Percentiles rank a stretch among this genome's conserved stretches.
phyloP scores from a whole-genome alignment of 345 rosid genomes.

The Acer campestre region DNA sequence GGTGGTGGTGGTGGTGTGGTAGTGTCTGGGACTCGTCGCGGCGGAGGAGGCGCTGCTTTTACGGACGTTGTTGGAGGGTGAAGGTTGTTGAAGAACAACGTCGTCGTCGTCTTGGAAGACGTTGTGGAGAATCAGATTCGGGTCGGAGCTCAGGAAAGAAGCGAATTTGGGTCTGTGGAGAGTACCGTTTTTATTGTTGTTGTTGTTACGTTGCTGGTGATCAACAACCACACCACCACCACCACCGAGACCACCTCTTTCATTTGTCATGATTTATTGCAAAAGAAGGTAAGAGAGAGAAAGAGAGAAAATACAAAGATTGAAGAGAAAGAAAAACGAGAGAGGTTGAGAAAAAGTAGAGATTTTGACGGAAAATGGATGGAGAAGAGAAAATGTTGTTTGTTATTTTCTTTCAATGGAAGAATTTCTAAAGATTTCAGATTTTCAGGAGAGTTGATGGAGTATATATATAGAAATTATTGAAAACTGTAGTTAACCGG shows the following conservation, averaged over 20 bases:
- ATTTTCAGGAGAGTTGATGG: conserved; percentile 2
- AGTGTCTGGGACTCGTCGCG: conserved; percentile 30
- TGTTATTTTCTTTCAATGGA: not conserved
- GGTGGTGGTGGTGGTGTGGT: conserved; percentile 40
- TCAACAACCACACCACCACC: conserved; percentile 22
- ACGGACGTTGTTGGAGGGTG: conserved; percentile 17
- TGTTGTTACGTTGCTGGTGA: not conserved
- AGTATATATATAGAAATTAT: not conserved
- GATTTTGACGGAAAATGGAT: not conserved
- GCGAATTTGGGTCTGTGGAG: conserved; percentile 56
- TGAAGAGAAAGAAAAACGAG: not conserved
- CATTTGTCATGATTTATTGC: conserved; percentile 29
- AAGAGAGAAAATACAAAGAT: not conserved
- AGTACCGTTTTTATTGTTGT: not conserved
- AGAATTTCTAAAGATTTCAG: conserved; percentile 14
- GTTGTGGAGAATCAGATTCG: not conserved
- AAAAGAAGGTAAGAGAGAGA: not conserved
- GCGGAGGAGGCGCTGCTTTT: conserved; percentile 44
- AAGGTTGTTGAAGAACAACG: not conserved
- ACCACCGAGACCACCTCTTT: conserved; percentile 22
- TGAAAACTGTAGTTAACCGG: not conserved
- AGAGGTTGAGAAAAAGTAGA: not conserved
- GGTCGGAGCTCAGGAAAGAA: conserved; percentile 52
- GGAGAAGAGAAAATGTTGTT: not conserved
- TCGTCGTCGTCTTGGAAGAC: not conserved